Evolutionary conservation across 331 rosid genomes (phyloP).

Genomic region (Telfairia occidentalis): DNA sequence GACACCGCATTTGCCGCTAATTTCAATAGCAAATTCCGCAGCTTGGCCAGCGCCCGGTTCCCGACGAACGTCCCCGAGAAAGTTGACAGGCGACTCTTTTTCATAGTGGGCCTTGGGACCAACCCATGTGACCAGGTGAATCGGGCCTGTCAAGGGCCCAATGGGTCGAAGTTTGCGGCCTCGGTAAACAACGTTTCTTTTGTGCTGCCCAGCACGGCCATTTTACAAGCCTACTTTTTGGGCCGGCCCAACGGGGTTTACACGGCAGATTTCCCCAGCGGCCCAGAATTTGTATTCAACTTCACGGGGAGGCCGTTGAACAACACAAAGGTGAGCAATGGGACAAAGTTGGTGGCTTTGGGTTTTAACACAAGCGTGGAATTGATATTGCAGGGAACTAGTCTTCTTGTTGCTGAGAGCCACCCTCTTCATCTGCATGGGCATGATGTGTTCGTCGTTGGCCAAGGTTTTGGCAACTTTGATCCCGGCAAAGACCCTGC

Average conservation of each 20-base stretch:
- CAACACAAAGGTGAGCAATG: constrained; percentile 30
- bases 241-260: constrained; percentile 28
- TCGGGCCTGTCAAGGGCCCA: constrained; percentile 38
- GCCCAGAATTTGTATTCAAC: constrained; percentile 24
- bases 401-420: constrained; percentile 26
- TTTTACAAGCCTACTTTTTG: constrained; percentile 30
- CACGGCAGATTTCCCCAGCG: constrained; percentile 24
- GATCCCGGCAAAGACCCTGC: too few species aligned
- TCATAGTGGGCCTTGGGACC: constrained; percentile 26
- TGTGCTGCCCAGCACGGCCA: constrained; percentile 23
- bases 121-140: constrained; percentile 21
- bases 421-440: constrained; percentile 42
- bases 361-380: constrained; percentile 29
- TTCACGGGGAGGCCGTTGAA: constrained; percentile 31
- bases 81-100: constrained; percentile 25
- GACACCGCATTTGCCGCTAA: constrained; percentile 35
- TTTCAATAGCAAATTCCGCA: constrained; percentile 22
- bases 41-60: constrained; percentile 27
- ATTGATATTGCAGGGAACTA: constrained; percentile 36
- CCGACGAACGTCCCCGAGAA: constrained; percentile 33
- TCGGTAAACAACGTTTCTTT: constrained; percentile 39
- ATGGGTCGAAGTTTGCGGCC: constrained; percentile 37
- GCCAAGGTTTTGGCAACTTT: constrained; percentile 39
- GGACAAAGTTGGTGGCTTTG: constrained; percentile 32
- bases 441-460: constrained; percentile 34